Evolutionary conservation across 805 yeast genomes (phyloP).

Genomic region (Tetrapisispora taiwanensis): DNA sequence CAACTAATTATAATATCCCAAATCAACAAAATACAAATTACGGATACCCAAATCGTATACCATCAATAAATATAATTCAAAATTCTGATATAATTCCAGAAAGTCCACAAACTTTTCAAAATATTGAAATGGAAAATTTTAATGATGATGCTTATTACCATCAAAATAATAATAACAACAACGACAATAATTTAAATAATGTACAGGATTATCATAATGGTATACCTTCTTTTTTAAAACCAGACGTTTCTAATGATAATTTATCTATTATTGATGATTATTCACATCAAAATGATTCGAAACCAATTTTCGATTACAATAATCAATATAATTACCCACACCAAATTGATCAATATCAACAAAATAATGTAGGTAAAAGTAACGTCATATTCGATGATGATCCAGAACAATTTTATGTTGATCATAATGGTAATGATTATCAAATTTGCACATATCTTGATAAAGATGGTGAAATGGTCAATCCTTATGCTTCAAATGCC

Average conservation of each 20-base stretch:
- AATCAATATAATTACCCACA: neutral
- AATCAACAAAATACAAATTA: neutral
- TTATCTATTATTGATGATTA: slow-evolving; percentile 1
- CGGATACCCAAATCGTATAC: neutral
- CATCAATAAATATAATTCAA: slow-evolving; percentile 2
- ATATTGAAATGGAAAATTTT: neutral
- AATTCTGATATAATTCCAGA: slow-evolving; percentile 2
- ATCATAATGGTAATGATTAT: slow-evolving; percentile 29
- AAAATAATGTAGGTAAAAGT: neutral
- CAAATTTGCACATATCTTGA: slow-evolving; percentile 27
- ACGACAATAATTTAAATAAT: neutral
- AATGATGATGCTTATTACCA: slow-evolving; percentile 1
- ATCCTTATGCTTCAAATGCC: slow-evolving; percentile 18
- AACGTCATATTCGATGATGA: slow-evolving; percentile 7
- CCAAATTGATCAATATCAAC: neutral
- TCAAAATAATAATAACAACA: neutral
- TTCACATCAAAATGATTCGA: slow-evolving; percentile 1
- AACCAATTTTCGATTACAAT: slow-evolving; percentile 2
- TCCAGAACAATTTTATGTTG: slow-evolving; percentile 22
- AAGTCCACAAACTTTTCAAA: slow-evolving; percentile 1
- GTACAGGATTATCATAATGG: neutral
- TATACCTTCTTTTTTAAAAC: neutral
- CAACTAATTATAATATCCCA: neutral
- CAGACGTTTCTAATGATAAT: neutral
- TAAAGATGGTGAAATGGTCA: slow-evolving; percentile 28